Evolutionary conservation across 1,284 basidiomycete species (phyloP).

Genomic region (Boletellus deceptivus): DNA sequence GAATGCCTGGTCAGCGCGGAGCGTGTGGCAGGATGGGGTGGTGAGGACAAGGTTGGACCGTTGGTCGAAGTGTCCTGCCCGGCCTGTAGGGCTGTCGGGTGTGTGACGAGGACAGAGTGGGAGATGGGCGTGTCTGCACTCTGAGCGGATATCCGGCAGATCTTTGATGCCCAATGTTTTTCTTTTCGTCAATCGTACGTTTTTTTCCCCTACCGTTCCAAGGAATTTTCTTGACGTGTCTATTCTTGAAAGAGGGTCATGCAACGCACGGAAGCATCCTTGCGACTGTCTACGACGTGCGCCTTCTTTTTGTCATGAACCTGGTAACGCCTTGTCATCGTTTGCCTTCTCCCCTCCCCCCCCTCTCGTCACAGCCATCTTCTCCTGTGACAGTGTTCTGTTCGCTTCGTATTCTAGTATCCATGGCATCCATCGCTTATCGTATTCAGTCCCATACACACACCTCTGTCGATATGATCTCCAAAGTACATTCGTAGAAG

Average conservation of each 20-base stretch:
- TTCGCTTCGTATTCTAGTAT: slow-evolving; percentile 10
- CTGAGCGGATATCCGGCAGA: slow-evolving; percentile 12
- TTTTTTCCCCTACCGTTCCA: neutral
- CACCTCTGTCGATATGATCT: too few relatives aligned
- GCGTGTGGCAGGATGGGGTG: slow-evolving; percentile 61
- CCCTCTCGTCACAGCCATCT: too few relatives aligned
- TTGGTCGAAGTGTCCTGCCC: slow-evolving; percentile 64
- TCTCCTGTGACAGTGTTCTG: too few relatives aligned
- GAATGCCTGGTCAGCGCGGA: slow-evolving; percentile 72
- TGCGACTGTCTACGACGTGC: too few relatives aligned
- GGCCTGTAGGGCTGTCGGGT: slow-evolving; percentile 60
- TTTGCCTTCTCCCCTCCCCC: too few relatives aligned
- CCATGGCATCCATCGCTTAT: slow-evolving; percentile 16
- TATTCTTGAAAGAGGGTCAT: neutral
- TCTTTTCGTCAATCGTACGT: neutral
- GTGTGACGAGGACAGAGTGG: slow-evolving; percentile 59
- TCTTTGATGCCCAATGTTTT: neutral
- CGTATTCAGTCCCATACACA: neutral
- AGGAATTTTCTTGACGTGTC: neutral
- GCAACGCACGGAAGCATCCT: neutral
- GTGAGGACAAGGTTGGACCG: slow-evolving; percentile 41
- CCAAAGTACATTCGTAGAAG: too few relatives aligned
- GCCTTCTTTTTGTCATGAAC: too few relatives aligned
- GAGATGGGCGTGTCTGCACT: slow-evolving; percentile 43
- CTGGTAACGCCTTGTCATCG: too few relatives aligned